phyloP scores from a whole-genome alignment of 345 rosid genomes.

The Salix brachista region DNA sequence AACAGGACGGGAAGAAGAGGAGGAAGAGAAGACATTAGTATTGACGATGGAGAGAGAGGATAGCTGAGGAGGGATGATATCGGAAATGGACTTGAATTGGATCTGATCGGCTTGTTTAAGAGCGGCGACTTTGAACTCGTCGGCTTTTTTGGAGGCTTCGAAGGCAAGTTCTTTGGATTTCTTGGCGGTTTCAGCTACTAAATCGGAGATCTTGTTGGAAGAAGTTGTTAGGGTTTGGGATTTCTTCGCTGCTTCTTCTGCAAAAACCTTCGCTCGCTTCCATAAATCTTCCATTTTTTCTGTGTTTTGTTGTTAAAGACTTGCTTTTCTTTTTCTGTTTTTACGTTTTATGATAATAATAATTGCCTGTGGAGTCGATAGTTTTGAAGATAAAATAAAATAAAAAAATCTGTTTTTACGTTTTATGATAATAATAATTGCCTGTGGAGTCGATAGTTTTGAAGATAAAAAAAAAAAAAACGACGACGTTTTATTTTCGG shows the following conservation, averaged over 20 bases:
- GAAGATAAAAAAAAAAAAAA: no score
- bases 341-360: neutral
- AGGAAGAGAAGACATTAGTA: neutral
- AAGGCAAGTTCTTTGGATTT: constrained; percentile 83
- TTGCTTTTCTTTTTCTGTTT: neutral
- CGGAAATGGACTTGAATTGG: constrained; percentile 74
- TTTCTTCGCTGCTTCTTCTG: constrained; percentile 82
- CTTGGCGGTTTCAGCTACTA: constrained; percentile 82
- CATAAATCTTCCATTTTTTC: constrained; percentile 69
- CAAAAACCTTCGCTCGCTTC: constrained; percentile 77
- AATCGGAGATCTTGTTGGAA: constrained; percentile 60
- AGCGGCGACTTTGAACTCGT: constrained; percentile 63
- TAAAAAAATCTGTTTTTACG: no score
- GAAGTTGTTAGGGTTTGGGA: constrained; percentile 54
- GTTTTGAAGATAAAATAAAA: neutral
- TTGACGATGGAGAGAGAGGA: constrained; percentile 42
- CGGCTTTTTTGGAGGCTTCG: constrained; percentile 86
- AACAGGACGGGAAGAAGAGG: constrained; percentile 34
- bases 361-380: neutral
- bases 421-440: neutral
- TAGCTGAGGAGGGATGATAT: constrained; percentile 59
- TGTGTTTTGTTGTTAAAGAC: neutral
- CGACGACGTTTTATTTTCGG: neutral
- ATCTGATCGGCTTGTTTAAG: constrained; percentile 87
- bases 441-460: neutral